phyloP scores from a whole-genome alignment of 2,329 filamentous ascomycete genomes.

The Ceratocystiopsis brevicomis region DNA sequence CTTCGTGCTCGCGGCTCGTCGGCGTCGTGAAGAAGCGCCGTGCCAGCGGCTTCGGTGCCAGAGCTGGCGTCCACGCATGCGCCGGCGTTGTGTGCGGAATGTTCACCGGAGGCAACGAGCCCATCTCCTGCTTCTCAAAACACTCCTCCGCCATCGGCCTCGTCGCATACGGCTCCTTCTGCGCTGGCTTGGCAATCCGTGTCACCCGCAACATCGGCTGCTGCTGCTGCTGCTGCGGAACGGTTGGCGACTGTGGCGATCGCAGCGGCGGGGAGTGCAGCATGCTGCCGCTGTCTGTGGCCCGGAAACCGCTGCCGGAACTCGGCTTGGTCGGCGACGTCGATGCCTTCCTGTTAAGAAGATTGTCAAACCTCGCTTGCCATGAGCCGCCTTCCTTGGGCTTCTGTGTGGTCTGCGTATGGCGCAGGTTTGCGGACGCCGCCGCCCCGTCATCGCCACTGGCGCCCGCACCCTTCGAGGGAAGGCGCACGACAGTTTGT shows the following conservation, averaged over 20 bases:
- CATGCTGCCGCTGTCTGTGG: too few species aligned
- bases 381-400: slow-evolving; percentile 16
- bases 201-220: not conserved
- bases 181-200: slow-evolving; percentile 23
- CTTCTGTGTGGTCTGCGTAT: slow-evolving; percentile 1
- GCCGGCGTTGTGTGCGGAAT: slow-evolving; percentile 45
- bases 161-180: slow-evolving; percentile 28
- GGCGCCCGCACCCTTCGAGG: slow-evolving; percentile 30
- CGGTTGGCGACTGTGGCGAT: too few species aligned
- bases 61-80: slow-evolving; percentile 42
- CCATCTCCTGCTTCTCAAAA: slow-evolving; percentile 66
- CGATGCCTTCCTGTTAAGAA: slow-evolving; percentile 48
- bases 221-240: not conserved
- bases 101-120: slow-evolving; percentile 51
- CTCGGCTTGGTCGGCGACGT: slow-evolving; percentile 34
- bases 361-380: slow-evolving; percentile 70
- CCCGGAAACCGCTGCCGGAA: slow-evolving; percentile 13
- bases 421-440: not conserved
- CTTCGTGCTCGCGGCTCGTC: slow-evolving; percentile 16
- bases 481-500: slow-evolving; percentile 63
- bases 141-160: slow-evolving; percentile 61
- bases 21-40: slow-evolving; percentile 29
- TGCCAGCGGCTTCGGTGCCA: slow-evolving; percentile 34
- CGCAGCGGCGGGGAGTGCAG: too few species aligned
- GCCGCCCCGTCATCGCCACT: not conserved